Percentiles rank a stretch among this genome's conserved stretches.
These are phyloP conservation scores for Coriolopsis trogii DNA, from an alignment of 1,284 basidiomycete species.

Conservation along the genomic window DNA sequence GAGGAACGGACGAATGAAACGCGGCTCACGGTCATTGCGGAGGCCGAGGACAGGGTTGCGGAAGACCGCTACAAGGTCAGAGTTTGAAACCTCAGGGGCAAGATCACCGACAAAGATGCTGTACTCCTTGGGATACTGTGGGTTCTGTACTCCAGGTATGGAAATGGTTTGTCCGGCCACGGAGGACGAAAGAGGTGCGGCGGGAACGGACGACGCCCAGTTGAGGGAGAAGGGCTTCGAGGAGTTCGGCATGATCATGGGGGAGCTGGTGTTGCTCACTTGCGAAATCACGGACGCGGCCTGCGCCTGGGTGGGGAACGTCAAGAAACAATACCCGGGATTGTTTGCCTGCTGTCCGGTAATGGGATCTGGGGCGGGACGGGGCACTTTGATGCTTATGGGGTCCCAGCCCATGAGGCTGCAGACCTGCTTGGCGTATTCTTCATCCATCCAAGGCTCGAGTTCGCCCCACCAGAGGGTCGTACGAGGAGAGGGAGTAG, in stretches of 20 bases:
- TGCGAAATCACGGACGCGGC: conserved; percentile 75
- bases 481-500: conserved; percentile 29
- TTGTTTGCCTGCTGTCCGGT: conserved; percentile 74
- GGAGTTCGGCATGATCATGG: conserved; percentile 80
- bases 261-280: conserved; percentile 50
- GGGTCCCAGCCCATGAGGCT: conserved; percentile 79
- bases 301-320: conserved; percentile 72
- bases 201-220: conserved; percentile 75
- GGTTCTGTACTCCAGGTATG: conserved; percentile 40
- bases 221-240: conserved; percentile 73
- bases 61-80: conserved; percentile 87
- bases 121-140: conserved; percentile 79
- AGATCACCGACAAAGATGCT: conserved; percentile 92
- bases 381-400: conserved; percentile 70
- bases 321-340: conserved; percentile 85
- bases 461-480: conserved; percentile 81
- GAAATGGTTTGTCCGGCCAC: conserved; percentile 36
- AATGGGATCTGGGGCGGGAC: conserved; percentile 57
- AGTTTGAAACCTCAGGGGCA: conserved; percentile 87
- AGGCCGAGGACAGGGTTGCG: conserved; percentile 82
- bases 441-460: conserved; percentile 92
- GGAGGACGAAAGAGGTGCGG: conserved; percentile 41
- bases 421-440: conserved; percentile 84
- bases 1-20: conserved; percentile 82
- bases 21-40: conserved; percentile 78